Evolutionary conservation across 129 eudicot genomes (phyloP).

Genomic region (Scalesia atractyloides): DNA sequence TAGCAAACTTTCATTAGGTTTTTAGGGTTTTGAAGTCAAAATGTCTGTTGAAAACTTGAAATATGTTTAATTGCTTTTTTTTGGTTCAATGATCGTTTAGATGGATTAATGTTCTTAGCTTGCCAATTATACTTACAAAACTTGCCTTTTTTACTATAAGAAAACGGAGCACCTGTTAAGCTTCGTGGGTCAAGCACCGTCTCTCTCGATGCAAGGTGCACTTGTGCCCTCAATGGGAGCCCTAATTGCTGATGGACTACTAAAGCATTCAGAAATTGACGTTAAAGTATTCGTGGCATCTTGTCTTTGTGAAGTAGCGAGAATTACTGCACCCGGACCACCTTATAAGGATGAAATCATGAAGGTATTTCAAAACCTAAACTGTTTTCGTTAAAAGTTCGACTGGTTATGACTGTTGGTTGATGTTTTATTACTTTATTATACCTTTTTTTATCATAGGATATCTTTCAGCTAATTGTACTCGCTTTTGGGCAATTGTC

Average conservation of each 20-base stretch:
- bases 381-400: not conserved
- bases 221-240: slow-evolving; percentile 64
- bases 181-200: slow-evolving; percentile 58
- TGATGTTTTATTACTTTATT: slow-evolving; percentile 4
- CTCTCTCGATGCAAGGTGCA: slow-evolving; percentile 45
- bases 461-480: slow-evolving; percentile 51
- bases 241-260: slow-evolving; percentile 42
- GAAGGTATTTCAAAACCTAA: slow-evolving; percentile 45
- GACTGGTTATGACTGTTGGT: not conserved
- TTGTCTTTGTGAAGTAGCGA: slow-evolving; percentile 58
- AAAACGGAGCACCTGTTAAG: slow-evolving; percentile 53
- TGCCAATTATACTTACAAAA: not conserved
- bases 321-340: slow-evolving; percentile 64
- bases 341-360: slow-evolving; percentile 57
- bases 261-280: slow-evolving; percentile 46
- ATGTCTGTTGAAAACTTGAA: not conserved
- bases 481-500: slow-evolving; percentile 55
- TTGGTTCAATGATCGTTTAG: not conserved
- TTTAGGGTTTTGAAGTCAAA: not conserved
- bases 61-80: not conserved
- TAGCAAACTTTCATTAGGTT: too few relatives aligned
- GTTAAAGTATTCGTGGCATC: slow-evolving; percentile 62
- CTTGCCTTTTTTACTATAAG: slow-evolving; percentile 18
- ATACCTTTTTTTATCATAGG: slow-evolving; percentile 39
- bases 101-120: not conserved